These are phyloP conservation scores for Yarrowia keelungensis DNA, from an alignment of 805 yeast species.

Conservation along the genomic window DNA sequence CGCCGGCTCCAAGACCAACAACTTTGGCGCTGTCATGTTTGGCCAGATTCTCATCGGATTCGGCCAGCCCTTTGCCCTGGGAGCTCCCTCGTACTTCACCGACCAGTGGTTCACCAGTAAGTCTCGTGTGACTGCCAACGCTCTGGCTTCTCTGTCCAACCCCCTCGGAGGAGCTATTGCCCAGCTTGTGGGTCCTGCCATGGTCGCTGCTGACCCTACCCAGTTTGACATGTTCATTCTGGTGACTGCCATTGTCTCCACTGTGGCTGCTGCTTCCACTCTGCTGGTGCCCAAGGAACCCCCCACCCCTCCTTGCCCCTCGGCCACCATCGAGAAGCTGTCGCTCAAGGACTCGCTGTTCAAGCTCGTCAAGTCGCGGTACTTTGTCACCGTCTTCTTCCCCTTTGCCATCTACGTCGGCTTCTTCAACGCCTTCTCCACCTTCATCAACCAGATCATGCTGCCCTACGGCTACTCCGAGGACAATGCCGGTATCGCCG, in stretches of 20 bases:
- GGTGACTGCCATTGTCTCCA: conserved; percentile 44
- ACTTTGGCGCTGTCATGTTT: conserved; percentile 48
- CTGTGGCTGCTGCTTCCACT: conserved; percentile 43
- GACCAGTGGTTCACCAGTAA: conserved; percentile 49
- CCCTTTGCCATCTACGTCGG: conserved; percentile 49
- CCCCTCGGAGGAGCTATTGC: conserved; percentile 51
- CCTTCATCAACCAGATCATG: conserved; percentile 48
- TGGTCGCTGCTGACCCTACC: conserved; percentile 44
- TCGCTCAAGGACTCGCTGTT: conserved; percentile 43
- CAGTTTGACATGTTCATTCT: conserved; percentile 45
- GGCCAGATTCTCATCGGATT: conserved; percentile 51
- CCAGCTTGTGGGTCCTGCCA: conserved; percentile 49
- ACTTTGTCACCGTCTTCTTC: conserved; percentile 42
- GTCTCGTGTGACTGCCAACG: conserved; percentile 50
- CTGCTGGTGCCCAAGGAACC: conserved; percentile 46
- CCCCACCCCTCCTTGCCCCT: conserved; percentile 48
- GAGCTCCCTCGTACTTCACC: conserved; percentile 48
- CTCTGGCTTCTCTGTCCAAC: conserved; percentile 49
- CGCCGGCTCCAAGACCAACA: conserved; percentile 45
- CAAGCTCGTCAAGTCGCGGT: conserved; percentile 40
- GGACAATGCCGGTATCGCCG: conserved; percentile 49
- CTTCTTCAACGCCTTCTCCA: conserved; percentile 48
- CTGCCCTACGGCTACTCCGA: conserved; percentile 49
- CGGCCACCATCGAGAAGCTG: conserved; percentile 46
- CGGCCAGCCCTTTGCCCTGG: conserved; percentile 50